phyloP scores from a whole-genome alignment of 441 rosid genomes.

The Hura crepitans region DNA sequence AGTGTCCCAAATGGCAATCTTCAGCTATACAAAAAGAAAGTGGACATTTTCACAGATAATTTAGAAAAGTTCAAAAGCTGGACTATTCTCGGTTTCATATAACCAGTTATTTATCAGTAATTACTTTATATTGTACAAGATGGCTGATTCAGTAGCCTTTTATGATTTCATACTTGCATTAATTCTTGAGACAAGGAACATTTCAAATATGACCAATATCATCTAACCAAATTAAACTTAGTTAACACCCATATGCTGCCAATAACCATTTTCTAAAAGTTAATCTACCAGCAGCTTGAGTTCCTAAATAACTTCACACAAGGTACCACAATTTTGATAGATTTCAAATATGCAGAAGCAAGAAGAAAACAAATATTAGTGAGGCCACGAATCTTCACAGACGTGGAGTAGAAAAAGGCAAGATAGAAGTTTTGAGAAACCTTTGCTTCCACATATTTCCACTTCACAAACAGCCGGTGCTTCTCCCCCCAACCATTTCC shows the following conservation, averaged over 20 bases:
- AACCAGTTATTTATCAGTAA: too few species aligned
- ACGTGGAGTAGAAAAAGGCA: too few species aligned
- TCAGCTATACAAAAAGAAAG: neutral
- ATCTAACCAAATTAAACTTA: neutral
- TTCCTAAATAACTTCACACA: neutral
- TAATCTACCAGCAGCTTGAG: neutral
- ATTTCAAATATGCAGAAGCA: neutral
- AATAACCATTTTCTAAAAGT: neutral
- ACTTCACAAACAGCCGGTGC: conserved; percentile 74
- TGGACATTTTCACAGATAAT: too few species aligned
- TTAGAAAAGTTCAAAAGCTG: neutral
- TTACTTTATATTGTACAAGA: too few species aligned
- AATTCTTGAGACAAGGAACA: neutral
- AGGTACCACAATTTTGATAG: neutral
- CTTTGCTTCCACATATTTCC: conserved; percentile 92
- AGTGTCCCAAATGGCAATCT: neutral
- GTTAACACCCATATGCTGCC: too few species aligned
- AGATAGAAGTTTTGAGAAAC: conserved; percentile 33
- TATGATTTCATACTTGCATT: neutral
- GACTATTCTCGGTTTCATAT: neutral
- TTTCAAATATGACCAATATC: neutral
- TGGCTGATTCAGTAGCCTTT: neutral
- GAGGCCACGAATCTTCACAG: too few species aligned
- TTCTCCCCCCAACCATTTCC: conserved; percentile 98
- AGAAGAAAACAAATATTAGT: too few species aligned